A percentile compares a stretch with the other conserved stretches of the same genome.
Evolutionary conservation across 2,329 filamentous ascomycete species (phyloP).

Genomic region (Lasiodiplodia sp.): DNA sequence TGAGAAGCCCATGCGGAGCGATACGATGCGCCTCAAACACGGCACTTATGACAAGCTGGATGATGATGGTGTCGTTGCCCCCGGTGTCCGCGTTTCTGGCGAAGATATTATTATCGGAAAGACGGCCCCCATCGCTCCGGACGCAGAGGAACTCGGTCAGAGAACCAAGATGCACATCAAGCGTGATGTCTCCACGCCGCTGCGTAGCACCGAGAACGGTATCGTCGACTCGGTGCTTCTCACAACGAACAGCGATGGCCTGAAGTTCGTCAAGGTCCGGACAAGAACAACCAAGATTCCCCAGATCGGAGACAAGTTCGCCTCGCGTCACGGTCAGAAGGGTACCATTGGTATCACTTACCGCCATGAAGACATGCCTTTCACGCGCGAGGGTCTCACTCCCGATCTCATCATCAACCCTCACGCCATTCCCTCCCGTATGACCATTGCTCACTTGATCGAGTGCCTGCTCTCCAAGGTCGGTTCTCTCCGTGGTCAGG

Average conservation of each 20-base stretch:
- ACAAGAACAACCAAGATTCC: slow-evolving; percentile 97
- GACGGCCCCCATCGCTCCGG: slow-evolving; percentile 91
- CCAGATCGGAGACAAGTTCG: slow-evolving; percentile 99
- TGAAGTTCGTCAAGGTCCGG: slow-evolving; percentile 96
- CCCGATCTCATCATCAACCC: slow-evolving; percentile 99
- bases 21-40: slow-evolving; percentile 91
- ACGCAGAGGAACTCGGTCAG: slow-evolving; percentile 92
- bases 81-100: slow-evolving; percentile 91
- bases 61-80: slow-evolving; percentile 92
- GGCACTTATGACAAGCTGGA: slow-evolving; percentile 98
- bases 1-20: slow-evolving; percentile 88
- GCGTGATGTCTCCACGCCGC: slow-evolving; percentile 92
- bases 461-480: slow-evolving; percentile 98
- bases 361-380: slow-evolving; percentile 98
- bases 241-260: slow-evolving; percentile 91
- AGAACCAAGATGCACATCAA: slow-evolving; percentile 89
- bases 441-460: slow-evolving; percentile 99
- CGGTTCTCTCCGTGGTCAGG: slow-evolving; percentile 87
- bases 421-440: slow-evolving; percentile 98
- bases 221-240: slow-evolving; percentile 93
- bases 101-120: slow-evolving; percentile 99
- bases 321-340: slow-evolving; percentile 98
- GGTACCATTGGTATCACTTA: slow-evolving; percentile 99
- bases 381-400: slow-evolving; percentile 86
- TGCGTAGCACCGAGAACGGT: slow-evolving; percentile 94